These are phyloP conservation scores for Aspergillus piperis DNA, from an alignment of 2,329 filamentous ascomycete species.

Conservation along the genomic window DNA sequence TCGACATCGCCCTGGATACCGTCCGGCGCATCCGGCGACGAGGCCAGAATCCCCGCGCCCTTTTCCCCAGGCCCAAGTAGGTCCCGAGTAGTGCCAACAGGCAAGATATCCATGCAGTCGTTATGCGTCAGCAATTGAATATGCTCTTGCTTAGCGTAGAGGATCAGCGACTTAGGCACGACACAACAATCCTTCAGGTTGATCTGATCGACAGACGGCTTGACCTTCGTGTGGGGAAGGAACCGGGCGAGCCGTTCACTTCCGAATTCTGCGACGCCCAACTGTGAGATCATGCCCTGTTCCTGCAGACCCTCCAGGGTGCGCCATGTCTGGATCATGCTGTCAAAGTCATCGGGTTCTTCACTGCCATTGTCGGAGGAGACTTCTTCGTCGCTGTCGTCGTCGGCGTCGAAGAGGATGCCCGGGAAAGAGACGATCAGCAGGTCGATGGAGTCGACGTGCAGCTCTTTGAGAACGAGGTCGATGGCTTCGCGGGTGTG, in stretches of 20 bases:
- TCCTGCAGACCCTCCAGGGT: conserved; percentile 72
- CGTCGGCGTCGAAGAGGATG: conserved; percentile 89
- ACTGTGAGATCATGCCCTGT: conserved; percentile 68
- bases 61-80: conserved; percentile 71
- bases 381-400: conserved; percentile 74
- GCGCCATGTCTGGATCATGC: conserved; percentile 67
- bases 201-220: conserved; percentile 89
- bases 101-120: conserved; percentile 89
- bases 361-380: conserved; percentile 46
- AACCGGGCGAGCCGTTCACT: conserved; percentile 79
- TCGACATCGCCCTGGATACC: conserved; percentile 74
- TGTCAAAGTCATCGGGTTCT: conserved; percentile 57
- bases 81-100: conserved; percentile 79
- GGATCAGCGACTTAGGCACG: conserved; percentile 81
- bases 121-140: conserved; percentile 92
- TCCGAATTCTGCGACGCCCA: conserved; percentile 91
- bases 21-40: conserved; percentile 52
- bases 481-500: conserved; percentile 78
- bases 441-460: conserved; percentile 75
- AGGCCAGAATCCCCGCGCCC: conserved; percentile 75
- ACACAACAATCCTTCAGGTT: conserved; percentile 95
- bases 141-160: conserved; percentile 77
- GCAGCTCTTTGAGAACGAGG: conserved; percentile 77
- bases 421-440: conserved; percentile 92
- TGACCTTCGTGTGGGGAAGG: conserved; percentile 67